These are phyloP conservation scores for Apiospora sp. DNA, from an alignment of 2,329 filamentous ascomycete genomes.

Conservation along the genomic window DNA sequence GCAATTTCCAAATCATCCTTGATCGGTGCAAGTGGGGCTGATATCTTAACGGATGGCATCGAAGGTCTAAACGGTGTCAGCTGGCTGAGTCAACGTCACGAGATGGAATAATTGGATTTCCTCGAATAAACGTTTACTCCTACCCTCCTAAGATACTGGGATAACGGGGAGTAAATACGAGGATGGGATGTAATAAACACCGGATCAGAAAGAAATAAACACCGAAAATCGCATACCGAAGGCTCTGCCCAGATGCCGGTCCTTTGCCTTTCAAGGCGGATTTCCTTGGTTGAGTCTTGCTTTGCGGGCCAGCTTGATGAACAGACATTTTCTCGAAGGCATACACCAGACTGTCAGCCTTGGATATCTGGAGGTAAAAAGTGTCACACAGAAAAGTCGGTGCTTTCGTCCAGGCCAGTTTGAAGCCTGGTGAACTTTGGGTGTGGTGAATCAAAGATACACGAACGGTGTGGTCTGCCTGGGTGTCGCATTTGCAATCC, in stretches of 20 bases:
- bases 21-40: background rate
- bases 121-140: too few species aligned
- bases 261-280: background rate
- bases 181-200: too few species aligned
- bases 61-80: background rate
- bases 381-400: background rate
- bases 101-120: too few species aligned
- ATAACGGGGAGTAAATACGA: too few species aligned
- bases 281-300: background rate
- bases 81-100: rapidly evolving
- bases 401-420: background rate
- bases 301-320: background rate
- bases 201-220: too few species aligned
- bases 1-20: background rate
- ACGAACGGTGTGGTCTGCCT: background rate
- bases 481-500: background rate
- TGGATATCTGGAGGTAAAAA: background rate
- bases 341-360: background rate
- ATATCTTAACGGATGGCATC: background rate
- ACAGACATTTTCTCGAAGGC: background rate
- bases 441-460: background rate
- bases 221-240: background rate
- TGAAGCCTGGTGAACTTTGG: background rate
- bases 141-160: too few species aligned
- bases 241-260: background rate